Evolutionary conservation across 2,329 filamentous ascomycete genomes (phyloP).

Genomic region (Aphanocladium album): DNA sequence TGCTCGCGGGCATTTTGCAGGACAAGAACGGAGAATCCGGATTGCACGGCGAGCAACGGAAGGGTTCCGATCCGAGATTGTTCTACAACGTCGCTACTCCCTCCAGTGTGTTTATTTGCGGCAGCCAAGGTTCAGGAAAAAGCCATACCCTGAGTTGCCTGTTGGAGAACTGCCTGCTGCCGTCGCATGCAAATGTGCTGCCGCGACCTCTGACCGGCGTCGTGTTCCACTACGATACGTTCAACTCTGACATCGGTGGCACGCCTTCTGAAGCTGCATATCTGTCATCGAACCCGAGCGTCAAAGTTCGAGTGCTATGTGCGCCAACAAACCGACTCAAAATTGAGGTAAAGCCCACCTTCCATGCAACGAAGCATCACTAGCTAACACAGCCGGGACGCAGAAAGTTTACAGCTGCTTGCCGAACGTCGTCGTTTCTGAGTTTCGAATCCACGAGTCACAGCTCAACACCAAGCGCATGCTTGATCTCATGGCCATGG

Average conservation of each 20-base stretch:
- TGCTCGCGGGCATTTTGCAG: slow-evolving; percentile 3
- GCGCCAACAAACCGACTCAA: slow-evolving; percentile 46
- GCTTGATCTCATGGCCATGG: slow-evolving; percentile 55
- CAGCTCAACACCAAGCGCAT: slow-evolving; percentile 55
- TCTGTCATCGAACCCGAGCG: slow-evolving; percentile 37
- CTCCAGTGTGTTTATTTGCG: slow-evolving; percentile 58
- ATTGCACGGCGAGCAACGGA: neutral
- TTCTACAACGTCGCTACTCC: slow-evolving; percentile 46
- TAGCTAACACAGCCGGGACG: neutral
- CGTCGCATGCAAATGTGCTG: slow-evolving; percentile 38
- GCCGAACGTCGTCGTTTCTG: slow-evolving; percentile 41
- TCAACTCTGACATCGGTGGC: slow-evolving; percentile 42
- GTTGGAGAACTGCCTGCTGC: slow-evolving; percentile 52
- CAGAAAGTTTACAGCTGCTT: slow-evolving; percentile 38
- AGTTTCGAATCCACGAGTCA: slow-evolving; percentile 44
- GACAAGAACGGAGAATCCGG: neutral
- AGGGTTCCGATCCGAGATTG: slow-evolving; percentile 25
- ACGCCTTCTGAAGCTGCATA: slow-evolving; percentile 57
- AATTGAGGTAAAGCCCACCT: slow-evolving; percentile 27
- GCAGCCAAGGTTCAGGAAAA: slow-evolving; percentile 60
- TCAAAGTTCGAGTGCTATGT: slow-evolving; percentile 50
- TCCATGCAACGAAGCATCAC: neutral
- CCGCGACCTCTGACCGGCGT: slow-evolving; percentile 52
- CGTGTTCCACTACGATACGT: slow-evolving; percentile 61
- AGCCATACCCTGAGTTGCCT: slow-evolving; percentile 55